Evolutionary conservation across 1,139 yeast genomes (phyloP).

Genomic region (Pichia inconspicua): DNA sequence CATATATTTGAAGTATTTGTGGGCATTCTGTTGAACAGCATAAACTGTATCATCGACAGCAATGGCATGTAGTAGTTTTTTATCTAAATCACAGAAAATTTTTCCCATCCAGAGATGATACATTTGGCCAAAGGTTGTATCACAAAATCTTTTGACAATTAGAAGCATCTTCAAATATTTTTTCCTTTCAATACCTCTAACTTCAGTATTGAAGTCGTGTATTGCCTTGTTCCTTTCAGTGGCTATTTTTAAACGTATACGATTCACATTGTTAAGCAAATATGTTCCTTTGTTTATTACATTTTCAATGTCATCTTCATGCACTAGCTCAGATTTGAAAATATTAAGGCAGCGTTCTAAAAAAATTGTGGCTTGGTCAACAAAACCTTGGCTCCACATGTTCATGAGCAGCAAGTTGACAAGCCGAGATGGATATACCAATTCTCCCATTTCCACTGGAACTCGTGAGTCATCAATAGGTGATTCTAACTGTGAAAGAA

Average conservation of each 20-base stretch:
- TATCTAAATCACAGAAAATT: constrained; percentile 81
- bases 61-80: constrained; percentile 88
- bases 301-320: constrained; percentile 64
- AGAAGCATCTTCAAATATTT: constrained; percentile 84
- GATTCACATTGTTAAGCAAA: constrained; percentile 95
- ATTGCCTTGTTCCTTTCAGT: constrained; percentile 59
- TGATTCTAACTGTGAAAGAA: constrained; percentile 73
- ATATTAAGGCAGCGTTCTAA: constrained; percentile 81
- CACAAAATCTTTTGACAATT: constrained; percentile 89
- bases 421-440: constrained; percentile 90
- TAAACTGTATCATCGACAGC: constrained; percentile 86
- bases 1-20: constrained; percentile 71
- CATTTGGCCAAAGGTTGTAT: constrained; percentile 84
- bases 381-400: constrained; percentile 95
- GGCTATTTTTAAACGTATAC: constrained; percentile 86
- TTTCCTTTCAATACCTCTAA: constrained; percentile 76
- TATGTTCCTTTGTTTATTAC: constrained; percentile 89
- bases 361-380: constrained; percentile 85
- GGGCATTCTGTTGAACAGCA: constrained; percentile 72
- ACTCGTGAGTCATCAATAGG: constrained; percentile 75
- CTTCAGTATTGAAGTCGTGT: constrained; percentile 75
- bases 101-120: constrained; percentile 97
- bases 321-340: constrained; percentile 67
- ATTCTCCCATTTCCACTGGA: constrained; percentile 78
- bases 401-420: constrained; percentile 83